Base-by-base conservation (phyloP, 1,284 basidiomycete species). In the Apiotrichum gamsii region DNA sequence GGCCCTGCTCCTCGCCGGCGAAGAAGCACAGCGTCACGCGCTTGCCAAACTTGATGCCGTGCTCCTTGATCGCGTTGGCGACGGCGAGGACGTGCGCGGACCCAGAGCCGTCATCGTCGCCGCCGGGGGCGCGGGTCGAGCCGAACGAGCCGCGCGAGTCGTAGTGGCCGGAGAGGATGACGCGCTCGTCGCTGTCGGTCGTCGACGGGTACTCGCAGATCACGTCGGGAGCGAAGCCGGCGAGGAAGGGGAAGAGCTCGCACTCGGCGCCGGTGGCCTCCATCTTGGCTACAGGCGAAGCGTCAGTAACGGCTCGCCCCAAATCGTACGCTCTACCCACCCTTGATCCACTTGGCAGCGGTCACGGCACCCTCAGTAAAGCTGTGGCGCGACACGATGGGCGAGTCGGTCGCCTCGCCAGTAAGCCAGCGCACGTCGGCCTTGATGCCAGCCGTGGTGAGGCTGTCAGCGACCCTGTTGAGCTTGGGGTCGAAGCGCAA, bases 91-190 rank as follows among this genome's bases (percentile, higher is more conserved):
- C 65, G 10, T 84, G 82, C 6, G 78, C 79, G 4, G 81, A 47
- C 2, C 70, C 70, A 6, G 61, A 65, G 14, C 84, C 87, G 64
- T 90, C 87, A 59, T 90, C 88, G 60, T 91, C 81, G 15, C 78
- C 80, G 5, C 81, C 81, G 1, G 86, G 86, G 5, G 85, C 85
- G 20, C 83, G 78, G 8, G 77, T 76, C 49, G 73, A 80, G 11
- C 89, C 89, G 66, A 89, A 91, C 2, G 83, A 84, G 11, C 89
- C 89, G 28, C 89, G 82, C 40, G 83, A 86, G 65, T 91, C 88
- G 64, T 89, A 90, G 69, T 90, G 88, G 2, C 81, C 86, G 47
- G 83, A 84, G 40, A 90, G 73, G 39, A 91, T 75, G 21, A 73
- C 80, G 15, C 52, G 54, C 30, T 69, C 64, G 20, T 57, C 57